Conservation (phyloP, 148 eudicot genomes). For the Cornus kousa region DNA sequence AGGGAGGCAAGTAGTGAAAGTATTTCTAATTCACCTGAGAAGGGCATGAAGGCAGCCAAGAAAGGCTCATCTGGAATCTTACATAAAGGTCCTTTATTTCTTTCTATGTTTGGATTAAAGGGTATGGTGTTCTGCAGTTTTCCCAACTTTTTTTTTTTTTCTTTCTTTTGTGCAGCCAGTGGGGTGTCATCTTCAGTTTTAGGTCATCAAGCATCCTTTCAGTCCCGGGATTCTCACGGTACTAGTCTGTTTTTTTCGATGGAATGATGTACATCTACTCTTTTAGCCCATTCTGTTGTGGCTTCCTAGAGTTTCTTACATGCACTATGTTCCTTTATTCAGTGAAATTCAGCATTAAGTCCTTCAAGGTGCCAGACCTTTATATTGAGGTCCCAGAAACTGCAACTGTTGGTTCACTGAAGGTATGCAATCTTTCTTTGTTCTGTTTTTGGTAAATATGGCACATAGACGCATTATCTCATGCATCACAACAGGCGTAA, state of each 20-base stretch:
- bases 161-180: slow-evolving; percentile 37
- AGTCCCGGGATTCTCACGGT: slow-evolving; percentile 64
- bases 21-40: slow-evolving; percentile 73
- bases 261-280: neutral
- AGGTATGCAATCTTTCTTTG: slow-evolving; percentile 45
- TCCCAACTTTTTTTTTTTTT: neutral
- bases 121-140: slow-evolving; percentile 8
- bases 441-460: neutral
- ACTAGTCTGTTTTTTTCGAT: slow-evolving; percentile 4
- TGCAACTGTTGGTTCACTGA: slow-evolving; percentile 84
- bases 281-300: neutral
- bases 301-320: slow-evolving; percentile 21
- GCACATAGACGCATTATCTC: neutral
- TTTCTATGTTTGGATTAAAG: neutral
- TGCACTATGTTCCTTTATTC: slow-evolving; percentile 27
- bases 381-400: slow-evolving; percentile 89
- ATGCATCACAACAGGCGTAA: neutral
- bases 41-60: slow-evolving; percentile 39
- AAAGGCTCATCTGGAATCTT: slow-evolving; percentile 33
- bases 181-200: slow-evolving; percentile 41
- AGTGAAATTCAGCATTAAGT: slow-evolving; percentile 92
- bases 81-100: slow-evolving; percentile 48
- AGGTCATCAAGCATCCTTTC: slow-evolving; percentile 39
- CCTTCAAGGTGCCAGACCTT: slow-evolving; percentile 94
- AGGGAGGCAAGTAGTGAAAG: slow-evolving; percentile 77